phyloP scores from a whole-genome alignment of 768 basidiomycete genomes.

The Rhodotorula taiwanensis region DNA sequence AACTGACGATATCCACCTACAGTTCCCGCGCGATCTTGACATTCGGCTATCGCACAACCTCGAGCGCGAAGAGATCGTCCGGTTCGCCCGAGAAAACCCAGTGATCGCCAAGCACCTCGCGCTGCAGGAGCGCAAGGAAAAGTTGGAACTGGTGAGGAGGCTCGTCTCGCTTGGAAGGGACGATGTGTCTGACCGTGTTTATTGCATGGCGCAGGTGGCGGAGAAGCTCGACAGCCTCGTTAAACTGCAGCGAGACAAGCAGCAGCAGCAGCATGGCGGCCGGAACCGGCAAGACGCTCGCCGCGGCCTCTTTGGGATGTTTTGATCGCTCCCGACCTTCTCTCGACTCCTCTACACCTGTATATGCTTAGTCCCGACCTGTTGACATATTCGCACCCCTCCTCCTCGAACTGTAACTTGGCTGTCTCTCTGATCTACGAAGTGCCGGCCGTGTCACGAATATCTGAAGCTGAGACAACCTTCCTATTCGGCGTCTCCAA shows the following conservation, averaged over 20 bases:
- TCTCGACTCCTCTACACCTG: neutral
- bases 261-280: slow-evolving; percentile 9
- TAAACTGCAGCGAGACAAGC: slow-evolving; percentile 69
- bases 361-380: neutral
- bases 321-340: slow-evolving; percentile 46
- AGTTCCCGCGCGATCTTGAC: slow-evolving; percentile 98
- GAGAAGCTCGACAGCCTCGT: slow-evolving; percentile 88
- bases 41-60: slow-evolving; percentile 84
- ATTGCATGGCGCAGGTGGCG: slow-evolving; percentile 60
- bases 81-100: slow-evolving; percentile 94
- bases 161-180: neutral
- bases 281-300: slow-evolving; percentile 47
- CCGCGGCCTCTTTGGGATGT: slow-evolving; percentile 68
- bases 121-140: slow-evolving; percentile 92
- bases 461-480: too few species aligned
- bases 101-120: slow-evolving; percentile 78
- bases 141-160: slow-evolving; percentile 56
- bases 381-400: too few species aligned
- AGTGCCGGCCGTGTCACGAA: too few species aligned
- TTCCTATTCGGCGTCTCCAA: too few species aligned
- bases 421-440: too few species aligned
- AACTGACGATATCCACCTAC: slow-evolving; percentile 9
- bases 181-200: neutral
- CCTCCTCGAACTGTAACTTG: too few species aligned
- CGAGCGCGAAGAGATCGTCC: slow-evolving; percentile 78